Base-by-base conservation (phyloP, 129 eudicot genomes). In the Apium graveolens region DNA sequence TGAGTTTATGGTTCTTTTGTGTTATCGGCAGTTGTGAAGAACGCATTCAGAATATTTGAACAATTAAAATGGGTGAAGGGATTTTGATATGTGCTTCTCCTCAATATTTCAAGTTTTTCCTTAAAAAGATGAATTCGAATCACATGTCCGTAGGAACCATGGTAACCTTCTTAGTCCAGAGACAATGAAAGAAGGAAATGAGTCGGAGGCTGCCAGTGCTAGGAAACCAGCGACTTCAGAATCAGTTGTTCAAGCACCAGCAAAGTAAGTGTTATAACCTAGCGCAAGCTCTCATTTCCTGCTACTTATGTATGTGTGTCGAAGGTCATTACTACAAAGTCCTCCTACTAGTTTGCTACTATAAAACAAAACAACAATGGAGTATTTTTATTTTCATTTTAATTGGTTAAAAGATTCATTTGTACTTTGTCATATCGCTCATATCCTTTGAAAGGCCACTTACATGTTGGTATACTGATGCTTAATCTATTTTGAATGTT, bases 11-110 rank as follows among this genome's bases (percentile, higher is more conserved):
- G 12, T 35, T 70, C 74, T 70, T 37, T 16, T 44, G 3, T 74
- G 77, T 71, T 71, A n/a, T 44, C 31, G 24, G 77, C 89, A 96
- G 99, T 77, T 96, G 99, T 77, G 97, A 92, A 78, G 97, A 92
- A 55, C 97, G 99, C 35, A 88, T 96, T 49, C 99, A 96, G 83
- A 96, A 92, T 87, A 96, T 96, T 73, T 97, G 92, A 72, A 96
- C 97, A n/a, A 92, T 96, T 77, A 96, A 96, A 85, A 79, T 90
- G 93, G 85, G 85, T 92, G 99, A 96, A 85, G 97, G 97, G 39
- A 87, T 96, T 66, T 90, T 84, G 63, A 60, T 96, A 70, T 96
- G 99, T 76, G 99, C 97, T 46, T 97, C 97, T 39, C 97, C 99
- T 51, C 97, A 89, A 65, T 96, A 97, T 75, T 87, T 96, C 53